These are phyloP conservation scores for Chytridium lagenaria DNA, from an alignment of 371 early-diverging fungal species.

Conservation along the genomic window DNA sequence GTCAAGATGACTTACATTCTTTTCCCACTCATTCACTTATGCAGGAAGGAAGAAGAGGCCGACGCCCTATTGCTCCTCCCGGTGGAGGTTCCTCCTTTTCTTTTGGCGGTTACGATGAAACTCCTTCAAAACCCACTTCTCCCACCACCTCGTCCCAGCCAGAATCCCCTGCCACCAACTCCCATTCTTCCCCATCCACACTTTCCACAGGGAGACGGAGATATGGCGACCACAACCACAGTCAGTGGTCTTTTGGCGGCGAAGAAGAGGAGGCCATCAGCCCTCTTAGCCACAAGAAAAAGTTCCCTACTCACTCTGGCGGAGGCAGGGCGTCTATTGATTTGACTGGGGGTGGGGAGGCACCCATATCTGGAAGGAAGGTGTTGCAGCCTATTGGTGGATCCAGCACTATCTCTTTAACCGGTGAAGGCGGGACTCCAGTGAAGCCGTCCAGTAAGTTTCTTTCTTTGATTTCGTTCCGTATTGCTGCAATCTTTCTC, in stretches of 20 bases:
- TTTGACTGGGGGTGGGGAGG: conserved; percentile 4
- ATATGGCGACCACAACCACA: background rate
- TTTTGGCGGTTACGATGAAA: background rate
- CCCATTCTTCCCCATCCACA: background rate
- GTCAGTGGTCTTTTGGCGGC: background rate
- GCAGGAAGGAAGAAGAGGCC: background rate
- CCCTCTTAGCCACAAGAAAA: conserved; percentile 1
- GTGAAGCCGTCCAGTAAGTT: background rate
- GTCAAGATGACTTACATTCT: no score
- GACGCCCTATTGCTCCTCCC: background rate
- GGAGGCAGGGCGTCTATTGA: conserved; percentile 3
- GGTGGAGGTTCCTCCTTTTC: conserved; percentile 6
- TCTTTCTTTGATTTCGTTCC: background rate
- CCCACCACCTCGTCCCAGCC: background rate
- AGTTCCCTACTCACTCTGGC: background rate
- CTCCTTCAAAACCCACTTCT: no score
- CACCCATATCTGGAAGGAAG: background rate
- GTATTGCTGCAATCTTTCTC: background rate
- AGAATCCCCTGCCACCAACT: background rate
- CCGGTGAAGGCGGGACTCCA: background rate
- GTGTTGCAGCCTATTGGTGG: conserved; percentile 6
- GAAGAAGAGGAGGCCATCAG: background rate
- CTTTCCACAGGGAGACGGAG: background rate
- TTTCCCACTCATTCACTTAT: background rate
- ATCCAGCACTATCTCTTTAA: background rate